Conservation (phyloP, 2,329 filamentous ascomycete species). For the Trichoderma afroharzianum region DNA sequence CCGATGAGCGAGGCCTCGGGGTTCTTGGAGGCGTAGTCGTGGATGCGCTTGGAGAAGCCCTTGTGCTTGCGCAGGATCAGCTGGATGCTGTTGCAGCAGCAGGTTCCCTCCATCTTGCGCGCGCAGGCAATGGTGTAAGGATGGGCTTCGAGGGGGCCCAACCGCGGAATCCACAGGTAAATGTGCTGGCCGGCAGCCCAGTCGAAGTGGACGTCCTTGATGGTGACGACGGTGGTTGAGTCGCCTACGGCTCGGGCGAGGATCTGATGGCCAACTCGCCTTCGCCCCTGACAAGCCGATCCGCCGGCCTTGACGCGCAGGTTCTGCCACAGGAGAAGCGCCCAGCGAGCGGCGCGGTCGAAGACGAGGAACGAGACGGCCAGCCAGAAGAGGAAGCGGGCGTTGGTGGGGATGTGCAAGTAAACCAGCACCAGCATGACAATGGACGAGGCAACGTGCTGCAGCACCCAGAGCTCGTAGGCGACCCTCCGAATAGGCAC, state of each 20-base stretch:
- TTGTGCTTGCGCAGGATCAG: constrained; percentile 53
- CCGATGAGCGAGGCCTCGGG: constrained; percentile 30
- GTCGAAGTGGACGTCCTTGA: constrained; percentile 56
- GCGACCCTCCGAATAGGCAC: constrained; percentile 61
- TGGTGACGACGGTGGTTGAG: constrained; percentile 53
- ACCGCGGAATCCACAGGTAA: constrained; percentile 56
- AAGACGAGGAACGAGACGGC: constrained; percentile 59
- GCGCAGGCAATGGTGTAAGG: constrained; percentile 61
- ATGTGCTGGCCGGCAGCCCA: constrained; percentile 60
- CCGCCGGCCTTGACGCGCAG: constrained; percentile 39
- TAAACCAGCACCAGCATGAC: constrained; percentile 62
- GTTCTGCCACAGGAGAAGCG: constrained; percentile 51
- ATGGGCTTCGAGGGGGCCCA: constrained; percentile 54
- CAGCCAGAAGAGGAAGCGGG: constrained; percentile 63
- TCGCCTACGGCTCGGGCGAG: constrained; percentile 47
- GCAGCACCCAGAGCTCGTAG: constrained; percentile 67
- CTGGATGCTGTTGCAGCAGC: constrained; percentile 57
- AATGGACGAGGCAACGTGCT: constrained; percentile 61
- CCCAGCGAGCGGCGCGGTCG: constrained; percentile 54
- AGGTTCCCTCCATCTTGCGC: constrained; percentile 46
- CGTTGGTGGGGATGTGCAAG: constrained; percentile 57
- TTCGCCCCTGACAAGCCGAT: constrained; percentile 45
- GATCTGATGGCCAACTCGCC: constrained; percentile 51
- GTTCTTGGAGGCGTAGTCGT: constrained; percentile 42
- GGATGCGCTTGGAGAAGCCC: constrained; percentile 55